A percentile compares a stretch with the other conserved stretches of the same genome.
phyloP scores from a whole-genome alignment of 2,329 filamentous ascomycete species.

The Colletotrichum karsti region DNA sequence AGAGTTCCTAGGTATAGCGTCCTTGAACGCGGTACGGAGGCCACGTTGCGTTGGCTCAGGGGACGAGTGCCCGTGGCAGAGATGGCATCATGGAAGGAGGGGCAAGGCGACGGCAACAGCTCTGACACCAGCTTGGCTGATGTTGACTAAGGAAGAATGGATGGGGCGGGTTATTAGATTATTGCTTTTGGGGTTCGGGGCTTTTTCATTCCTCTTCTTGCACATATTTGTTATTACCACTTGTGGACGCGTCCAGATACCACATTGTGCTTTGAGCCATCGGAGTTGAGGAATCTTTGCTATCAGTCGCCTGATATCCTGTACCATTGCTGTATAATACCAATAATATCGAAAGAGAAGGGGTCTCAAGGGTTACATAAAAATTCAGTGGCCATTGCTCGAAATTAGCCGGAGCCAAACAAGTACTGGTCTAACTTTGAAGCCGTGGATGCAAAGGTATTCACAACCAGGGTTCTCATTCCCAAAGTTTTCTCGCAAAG shows the following conservation, averaged over 20 bases:
- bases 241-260: background rate
- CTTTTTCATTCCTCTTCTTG: constrained; percentile 12
- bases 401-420: too few relatives aligned
- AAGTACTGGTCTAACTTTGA: too few relatives aligned
- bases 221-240: constrained; percentile 13
- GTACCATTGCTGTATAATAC: constrained; percentile 28
- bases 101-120: constrained; percentile 46
- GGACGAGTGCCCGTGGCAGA: constrained; percentile 75
- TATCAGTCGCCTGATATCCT: constrained; percentile 16
- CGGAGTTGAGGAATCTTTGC: constrained; percentile 25
- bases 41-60: constrained; percentile 81
- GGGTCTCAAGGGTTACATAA: background rate
- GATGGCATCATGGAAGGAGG: constrained; percentile 63
- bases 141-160: constrained; percentile 33
- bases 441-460: too few relatives aligned
- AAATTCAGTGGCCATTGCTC: too few relatives aligned
- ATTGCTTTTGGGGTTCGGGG: background rate
- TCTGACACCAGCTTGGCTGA: constrained; percentile 36
- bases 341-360: background rate
- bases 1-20: constrained; percentile 86
- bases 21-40: constrained; percentile 87
- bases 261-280: background rate
- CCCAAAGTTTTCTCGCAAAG: too few relatives aligned
- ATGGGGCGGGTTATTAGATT: background rate
- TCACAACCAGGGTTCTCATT: too few relatives aligned